phyloP scores from a whole-genome alignment of 352 stramenopile species.

The Pythium graminicola region DNA sequence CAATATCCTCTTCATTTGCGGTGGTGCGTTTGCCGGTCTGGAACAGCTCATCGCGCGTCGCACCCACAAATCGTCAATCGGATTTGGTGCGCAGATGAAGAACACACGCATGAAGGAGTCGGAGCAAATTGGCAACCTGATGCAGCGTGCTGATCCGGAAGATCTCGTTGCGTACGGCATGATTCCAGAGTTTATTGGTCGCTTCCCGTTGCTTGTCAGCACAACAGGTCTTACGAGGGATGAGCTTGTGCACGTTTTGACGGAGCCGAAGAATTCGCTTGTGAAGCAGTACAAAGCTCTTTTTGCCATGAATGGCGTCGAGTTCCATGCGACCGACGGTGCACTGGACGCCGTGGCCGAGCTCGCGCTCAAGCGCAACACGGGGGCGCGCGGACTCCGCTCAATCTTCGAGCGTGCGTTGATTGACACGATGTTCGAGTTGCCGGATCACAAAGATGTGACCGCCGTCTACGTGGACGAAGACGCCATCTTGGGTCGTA shows the following conservation, averaged over 20 bases:
- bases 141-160: constrained; percentile 91
- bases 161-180: constrained; percentile 97
- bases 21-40: constrained; percentile 94
- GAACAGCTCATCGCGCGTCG: constrained; percentile 93
- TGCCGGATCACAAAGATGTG: constrained; percentile 89
- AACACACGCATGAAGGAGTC: constrained; percentile 62
- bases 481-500: constrained; percentile 83
- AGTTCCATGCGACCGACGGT: constrained; percentile 93
- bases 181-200: constrained; percentile 98
- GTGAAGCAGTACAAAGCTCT: constrained; percentile 96
- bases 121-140: constrained; percentile 87
- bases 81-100: constrained; percentile 94
- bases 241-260: constrained; percentile 95
- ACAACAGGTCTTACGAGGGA: constrained; percentile 89
- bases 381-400: constrained; percentile 93
- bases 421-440: constrained; percentile 96
- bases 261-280: constrained; percentile 96
- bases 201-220: constrained; percentile 96
- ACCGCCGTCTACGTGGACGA: constrained; percentile 93
- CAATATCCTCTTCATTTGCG: constrained; percentile 99
- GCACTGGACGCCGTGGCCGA: constrained; percentile 93
- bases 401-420: constrained; percentile 93
- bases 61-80: constrained; percentile 93
- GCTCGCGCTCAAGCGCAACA: constrained; percentile 91
- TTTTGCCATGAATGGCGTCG: constrained; percentile 94